These are phyloP conservation scores for Myriangium duriaei DNA, from an alignment of 2,329 filamentous ascomycete species.

Conservation along the genomic window DNA sequence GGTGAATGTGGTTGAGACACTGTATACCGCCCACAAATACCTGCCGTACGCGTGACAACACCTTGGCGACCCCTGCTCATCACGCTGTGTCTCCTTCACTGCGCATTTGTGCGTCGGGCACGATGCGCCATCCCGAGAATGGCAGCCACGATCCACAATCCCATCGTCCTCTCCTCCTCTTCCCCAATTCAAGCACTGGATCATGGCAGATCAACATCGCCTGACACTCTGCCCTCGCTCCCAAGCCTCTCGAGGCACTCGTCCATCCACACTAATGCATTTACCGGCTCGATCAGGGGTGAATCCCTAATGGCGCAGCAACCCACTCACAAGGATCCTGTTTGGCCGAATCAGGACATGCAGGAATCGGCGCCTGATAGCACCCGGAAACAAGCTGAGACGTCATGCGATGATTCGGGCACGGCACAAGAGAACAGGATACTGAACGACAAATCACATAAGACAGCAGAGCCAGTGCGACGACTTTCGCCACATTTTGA, in stretches of 20 bases:
- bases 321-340: background rate
- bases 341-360: background rate
- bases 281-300: background rate
- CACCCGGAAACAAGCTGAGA: conserved; percentile 1
- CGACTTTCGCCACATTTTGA: too few species aligned
- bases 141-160: conserved; percentile 4
- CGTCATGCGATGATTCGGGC: background rate
- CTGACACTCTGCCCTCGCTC: conserved; percentile 5
- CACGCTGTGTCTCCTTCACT: background rate
- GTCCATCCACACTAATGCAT: too few species aligned
- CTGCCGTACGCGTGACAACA: too few species aligned
- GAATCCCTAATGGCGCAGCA: background rate
- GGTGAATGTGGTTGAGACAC: too few species aligned
- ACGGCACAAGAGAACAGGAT: background rate
- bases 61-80: too few species aligned
- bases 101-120: background rate
- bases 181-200: conserved; percentile 1
- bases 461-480: too few species aligned
- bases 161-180: conserved; percentile 9
- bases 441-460: too few species aligned
- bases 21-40: too few species aligned
- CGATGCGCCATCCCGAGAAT: conserved; percentile 5
- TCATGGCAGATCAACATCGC: background rate
- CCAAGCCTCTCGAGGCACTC: conserved; percentile 6
- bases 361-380: background rate